These are phyloP conservation scores for Beta vulgaris DNA, from an alignment of 148 eudicot species.

Conservation along the genomic window DNA sequence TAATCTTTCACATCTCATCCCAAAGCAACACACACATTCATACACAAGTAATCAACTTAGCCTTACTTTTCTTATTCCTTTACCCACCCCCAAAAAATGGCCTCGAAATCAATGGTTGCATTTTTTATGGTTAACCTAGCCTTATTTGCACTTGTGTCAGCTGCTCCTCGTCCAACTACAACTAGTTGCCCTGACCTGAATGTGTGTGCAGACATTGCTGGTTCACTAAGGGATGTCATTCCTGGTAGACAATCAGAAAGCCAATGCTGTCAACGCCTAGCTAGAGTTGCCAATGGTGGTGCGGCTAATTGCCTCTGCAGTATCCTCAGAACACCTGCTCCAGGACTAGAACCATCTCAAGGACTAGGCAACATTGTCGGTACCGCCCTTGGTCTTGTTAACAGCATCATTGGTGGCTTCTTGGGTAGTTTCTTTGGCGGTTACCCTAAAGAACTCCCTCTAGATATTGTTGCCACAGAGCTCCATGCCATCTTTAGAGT, in stretches of 20 bases:
- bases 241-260: background rate
- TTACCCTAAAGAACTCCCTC: constrained; percentile 5
- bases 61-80: too few relatives aligned
- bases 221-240: background rate
- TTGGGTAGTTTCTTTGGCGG: background rate
- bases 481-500: background rate
- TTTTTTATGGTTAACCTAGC: constrained; percentile 14
- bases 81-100: too few relatives aligned
- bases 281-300: background rate
- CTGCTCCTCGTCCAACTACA: too few relatives aligned
- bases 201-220: constrained; percentile 5
- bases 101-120: background rate
- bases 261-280: constrained; percentile 1
- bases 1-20: background rate
- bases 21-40: background rate
- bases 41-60: too few relatives aligned
- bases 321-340: background rate
- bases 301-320: constrained; percentile 9
- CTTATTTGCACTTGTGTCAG: constrained; percentile 11
- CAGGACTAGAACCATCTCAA: too few relatives aligned
- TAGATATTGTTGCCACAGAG: too few relatives aligned
- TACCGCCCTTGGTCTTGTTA: background rate
- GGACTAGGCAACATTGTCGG: background rate
- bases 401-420: background rate
- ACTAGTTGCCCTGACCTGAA: constrained; percentile 16